Evolutionary conservation across 148 eudicot species (phyloP).

Genomic region (Gaultheria prostrata): DNA sequence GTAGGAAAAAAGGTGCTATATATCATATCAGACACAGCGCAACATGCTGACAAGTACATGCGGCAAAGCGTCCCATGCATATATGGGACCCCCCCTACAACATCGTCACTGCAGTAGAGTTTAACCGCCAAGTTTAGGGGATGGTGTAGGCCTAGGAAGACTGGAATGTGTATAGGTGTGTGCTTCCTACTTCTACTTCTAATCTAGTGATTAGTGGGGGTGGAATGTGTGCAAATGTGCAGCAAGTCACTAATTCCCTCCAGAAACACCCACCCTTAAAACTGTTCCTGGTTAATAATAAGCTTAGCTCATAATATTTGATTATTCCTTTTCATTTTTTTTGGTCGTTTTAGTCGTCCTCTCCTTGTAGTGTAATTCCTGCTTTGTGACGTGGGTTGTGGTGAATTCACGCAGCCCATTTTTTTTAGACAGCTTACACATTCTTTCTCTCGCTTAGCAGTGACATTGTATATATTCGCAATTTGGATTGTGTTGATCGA

Average conservation of each 20-base stretch:
- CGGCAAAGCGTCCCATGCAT: background rate
- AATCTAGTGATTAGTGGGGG: background rate
- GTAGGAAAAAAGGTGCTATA: background rate
- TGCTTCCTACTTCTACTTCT: conserved; percentile 3
- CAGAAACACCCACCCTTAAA: conserved; percentile 19
- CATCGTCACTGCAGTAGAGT: background rate
- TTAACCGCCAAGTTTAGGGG: background rate
- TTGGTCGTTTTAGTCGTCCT: background rate
- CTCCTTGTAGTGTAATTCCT: background rate
- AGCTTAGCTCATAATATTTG: background rate
- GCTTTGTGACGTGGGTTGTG: background rate
- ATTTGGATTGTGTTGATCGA: background rate
- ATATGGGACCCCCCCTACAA: background rate
- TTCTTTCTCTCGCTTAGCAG: background rate
- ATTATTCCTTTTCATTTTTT: background rate
- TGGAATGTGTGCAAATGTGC: conserved; percentile 7
- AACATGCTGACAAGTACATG: conserved; percentile 4
- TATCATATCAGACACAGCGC: background rate
- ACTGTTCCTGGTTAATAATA: background rate
- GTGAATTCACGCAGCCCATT: background rate
- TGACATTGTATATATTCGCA: background rate
- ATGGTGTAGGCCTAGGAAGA: background rate
- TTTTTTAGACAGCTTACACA: background rate
- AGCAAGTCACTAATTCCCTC: background rate
- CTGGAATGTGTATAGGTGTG: background rate